Base-by-base conservation (phyloP, 805 yeast genomes). In the Candida fluviatilis region DNA sequence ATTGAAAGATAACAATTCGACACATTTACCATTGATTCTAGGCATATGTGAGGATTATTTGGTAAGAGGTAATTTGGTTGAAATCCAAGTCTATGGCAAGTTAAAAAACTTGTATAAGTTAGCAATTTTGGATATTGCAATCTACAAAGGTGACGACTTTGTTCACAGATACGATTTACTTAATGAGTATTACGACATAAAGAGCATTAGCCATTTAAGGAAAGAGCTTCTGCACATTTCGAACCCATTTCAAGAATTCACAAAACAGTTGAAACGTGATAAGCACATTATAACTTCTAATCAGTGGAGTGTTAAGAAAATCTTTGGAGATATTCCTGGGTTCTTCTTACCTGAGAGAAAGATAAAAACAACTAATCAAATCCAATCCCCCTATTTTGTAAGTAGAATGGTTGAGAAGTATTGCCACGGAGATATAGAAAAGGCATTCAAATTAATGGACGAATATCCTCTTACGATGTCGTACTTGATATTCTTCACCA, bases 401-500 rank as follows among this genome's bases (percentile, higher is more conserved):
- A 51, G 45, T 16, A 16, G 18, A 38, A 28, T 43, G 4, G 41
- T 63, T 12, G 45, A 47, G 32, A 14, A 39, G 15, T 43, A 47
- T 30, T 50, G 54, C 24, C 40, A 45, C 11, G 48, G 45, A 5
- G 50, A 53, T 35, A 39, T 45, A 18, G 34, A 17, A 4, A 37
- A 46, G 18, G 60, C 63, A 13, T 64, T 55, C 36, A 37, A 41
- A 18, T 45, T 64, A 35, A 58, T 58, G 57, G 65, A 64, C 35
- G 45, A 55, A 29, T 66, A 44, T 38, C 71, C 70, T 6, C 53
- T 51, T 19, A 53, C 66, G 4, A 49, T 65, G 27, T 66, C 60
- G 42, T 60, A 46, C 33, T 46, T 64, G 31, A 36, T 57, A 23
- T 47, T 46, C 37, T 51, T 49, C 31, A 49, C 7, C 23, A 12